Evolutionary conservation across 352 stramenopile species (phyloP), one percentile per base, ranked within the genome.

Genomic region (Chrysophaeum taylorii): DNA sequence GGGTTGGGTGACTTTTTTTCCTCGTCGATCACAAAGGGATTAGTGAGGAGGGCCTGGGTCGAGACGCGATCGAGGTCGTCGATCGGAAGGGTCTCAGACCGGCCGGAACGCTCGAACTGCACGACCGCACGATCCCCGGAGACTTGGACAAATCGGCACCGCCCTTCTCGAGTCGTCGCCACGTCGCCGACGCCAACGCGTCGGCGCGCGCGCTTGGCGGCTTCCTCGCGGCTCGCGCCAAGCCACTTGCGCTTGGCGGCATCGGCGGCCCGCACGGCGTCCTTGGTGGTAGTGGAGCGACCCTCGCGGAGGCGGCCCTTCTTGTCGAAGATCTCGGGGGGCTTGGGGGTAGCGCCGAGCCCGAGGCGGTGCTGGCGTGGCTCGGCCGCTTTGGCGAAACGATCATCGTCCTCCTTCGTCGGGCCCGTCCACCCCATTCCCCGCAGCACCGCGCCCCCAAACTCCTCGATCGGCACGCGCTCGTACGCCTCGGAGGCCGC

Each of bases 361-460:
- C 92, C 92, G 16, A 98, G 83, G 45, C 94, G 70, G 73, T 94
- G 89, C 16, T 94, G 89, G 38, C 92, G 81, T 0, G 89, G 86
- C 76, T 95, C 77, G 25, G 83, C 36, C 81, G 78, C 0, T 9
- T 73, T 70, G 35, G 68, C 38, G n/a, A 53, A 67, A 29, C 42
- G 70, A 41, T 86, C 77, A 0, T 76, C 71, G 21, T 86, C 80
- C 23, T 81, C 62, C 27, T 88, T 76, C 27, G 79, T 75, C 5
- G 74, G 74, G 41, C 92, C 93, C 12, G 75, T 93, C 94, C 94
- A 98, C 64, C 94, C 94, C 94, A 98, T 98, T 16, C 94, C 94
- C 21, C 93, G 83, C 12, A 98, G 80, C 76, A 98, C 79, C 27
- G 93, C 94, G 2, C 85, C 87, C 21, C 94, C 94, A 82, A 98